Conservation (phyloP, 2,329 filamentous ascomycete species). For the Sarocladium kiliense region DNA sequence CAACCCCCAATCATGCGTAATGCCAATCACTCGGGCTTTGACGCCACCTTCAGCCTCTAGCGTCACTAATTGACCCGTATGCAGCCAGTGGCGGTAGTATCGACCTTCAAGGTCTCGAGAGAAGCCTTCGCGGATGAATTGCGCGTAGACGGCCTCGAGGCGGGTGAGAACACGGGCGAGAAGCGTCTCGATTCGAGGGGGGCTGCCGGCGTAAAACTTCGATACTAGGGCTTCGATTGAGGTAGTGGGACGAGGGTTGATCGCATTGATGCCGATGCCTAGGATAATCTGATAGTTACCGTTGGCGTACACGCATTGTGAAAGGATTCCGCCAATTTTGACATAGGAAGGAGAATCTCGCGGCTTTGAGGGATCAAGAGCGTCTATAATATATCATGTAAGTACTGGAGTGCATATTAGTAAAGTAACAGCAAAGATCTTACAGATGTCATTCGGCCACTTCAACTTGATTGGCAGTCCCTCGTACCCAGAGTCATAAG, state of each 20-base stretch:
- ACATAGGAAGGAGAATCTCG: slow-evolving; percentile 53
- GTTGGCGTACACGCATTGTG: slow-evolving; percentile 77
- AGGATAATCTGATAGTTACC: slow-evolving; percentile 79
- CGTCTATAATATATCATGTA: slow-evolving; percentile 38
- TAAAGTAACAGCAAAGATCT: slow-evolving; percentile 18
- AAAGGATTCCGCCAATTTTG: slow-evolving; percentile 90
- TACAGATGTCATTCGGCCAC: slow-evolving; percentile 95
- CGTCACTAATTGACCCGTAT: slow-evolving; percentile 66
- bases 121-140: slow-evolving; percentile 74
- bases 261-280: slow-evolving; percentile 81
- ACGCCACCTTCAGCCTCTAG: slow-evolving; percentile 76
- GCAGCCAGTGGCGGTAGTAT: slow-evolving; percentile 84
- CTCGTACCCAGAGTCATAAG: slow-evolving; percentile 72
- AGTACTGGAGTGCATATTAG: neutral
- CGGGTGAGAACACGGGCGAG: slow-evolving; percentile 74
- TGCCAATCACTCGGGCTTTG: slow-evolving; percentile 73
- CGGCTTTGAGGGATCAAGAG: slow-evolving; percentile 54
- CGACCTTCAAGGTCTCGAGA: slow-evolving; percentile 63
- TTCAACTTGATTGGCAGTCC: slow-evolving; percentile 80
- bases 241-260: slow-evolving; percentile 80
- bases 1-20: slow-evolving; percentile 88
- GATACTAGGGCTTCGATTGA: slow-evolving; percentile 72
- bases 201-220: slow-evolving; percentile 28
- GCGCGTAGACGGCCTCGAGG: slow-evolving; percentile 71
- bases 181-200: slow-evolving; percentile 72